phyloP scores from a whole-genome alignment of 768 basidiomycete species.

The Amanita polypyramis region DNA sequence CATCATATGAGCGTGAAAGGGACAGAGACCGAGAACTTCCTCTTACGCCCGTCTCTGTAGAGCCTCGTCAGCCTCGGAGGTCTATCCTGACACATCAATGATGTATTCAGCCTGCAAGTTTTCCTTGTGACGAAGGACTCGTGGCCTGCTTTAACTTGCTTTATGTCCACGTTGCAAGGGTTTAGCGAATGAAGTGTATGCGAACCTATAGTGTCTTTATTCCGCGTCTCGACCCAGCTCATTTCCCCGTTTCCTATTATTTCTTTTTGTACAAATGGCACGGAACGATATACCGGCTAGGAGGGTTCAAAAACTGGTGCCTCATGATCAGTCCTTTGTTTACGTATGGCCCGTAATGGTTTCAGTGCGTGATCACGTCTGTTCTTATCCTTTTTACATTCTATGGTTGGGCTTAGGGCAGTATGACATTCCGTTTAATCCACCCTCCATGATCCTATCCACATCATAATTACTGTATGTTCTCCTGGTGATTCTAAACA shows the following conservation, averaged over 20 bases:
- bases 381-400: background rate
- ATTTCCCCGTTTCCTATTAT: background rate
- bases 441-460: background rate
- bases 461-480: constrained; percentile 6
- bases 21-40: constrained; percentile 40
- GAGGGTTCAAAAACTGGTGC: background rate
- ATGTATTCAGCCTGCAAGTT: constrained; percentile 7
- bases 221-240: too few relatives aligned
- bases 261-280: constrained; percentile 2
- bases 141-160: background rate
- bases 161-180: constrained; percentile 2
- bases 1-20: constrained; percentile 48
- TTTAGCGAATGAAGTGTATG: background rate
- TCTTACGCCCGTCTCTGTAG: constrained; percentile 33
- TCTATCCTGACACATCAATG: constrained; percentile 28
- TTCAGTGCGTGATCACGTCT: background rate
- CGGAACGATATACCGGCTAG: background rate
- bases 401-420: constrained; percentile 1
- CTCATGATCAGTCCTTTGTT: background rate
- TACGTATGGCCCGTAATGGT: background rate
- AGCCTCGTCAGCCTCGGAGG: constrained; percentile 25
- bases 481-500: constrained; percentile 1
- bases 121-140: background rate
- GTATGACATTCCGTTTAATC: background rate
- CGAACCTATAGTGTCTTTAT: background rate